phyloP scores from a whole-genome alignment of 1,284 basidiomycete species.

The Blastosporella zonata region DNA sequence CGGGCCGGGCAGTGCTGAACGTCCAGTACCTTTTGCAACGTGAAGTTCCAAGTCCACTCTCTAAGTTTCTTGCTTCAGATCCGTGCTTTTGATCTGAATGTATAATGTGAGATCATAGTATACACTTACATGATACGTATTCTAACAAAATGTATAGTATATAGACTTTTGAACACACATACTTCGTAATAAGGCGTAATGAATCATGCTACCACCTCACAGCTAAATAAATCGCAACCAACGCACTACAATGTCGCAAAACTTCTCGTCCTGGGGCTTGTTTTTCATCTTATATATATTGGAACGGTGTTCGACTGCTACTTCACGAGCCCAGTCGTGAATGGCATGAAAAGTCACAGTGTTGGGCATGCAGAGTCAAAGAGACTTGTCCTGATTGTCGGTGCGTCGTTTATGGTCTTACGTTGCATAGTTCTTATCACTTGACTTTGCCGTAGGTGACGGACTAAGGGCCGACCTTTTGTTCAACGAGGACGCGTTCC shows the following conservation, averaged over 20 bases:
- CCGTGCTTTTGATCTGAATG: not conserved
- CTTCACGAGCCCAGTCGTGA: constrained; percentile 77
- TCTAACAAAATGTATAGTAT: not conserved
- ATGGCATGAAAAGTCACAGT: constrained; percentile 64
- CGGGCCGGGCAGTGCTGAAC: not conserved
- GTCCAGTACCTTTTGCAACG: not conserved
- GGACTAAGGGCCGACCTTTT: constrained; percentile 83
- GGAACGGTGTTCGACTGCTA: constrained; percentile 87
- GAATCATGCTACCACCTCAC: constrained; percentile 4
- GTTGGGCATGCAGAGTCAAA: constrained; percentile 53
- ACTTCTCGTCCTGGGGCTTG: constrained; percentile 62
- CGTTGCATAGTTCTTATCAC: not conserved
- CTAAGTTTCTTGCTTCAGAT: not conserved
- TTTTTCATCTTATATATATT: constrained; percentile 75
- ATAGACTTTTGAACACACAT: not conserved
- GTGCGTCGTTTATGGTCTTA: constrained; percentile 37
- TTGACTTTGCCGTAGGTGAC: constrained; percentile 49
- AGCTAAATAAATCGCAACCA: not conserved
- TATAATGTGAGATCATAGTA: constrained; percentile 1
- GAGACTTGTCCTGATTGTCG: constrained; percentile 79
- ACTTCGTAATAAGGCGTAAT: constrained; percentile 6
- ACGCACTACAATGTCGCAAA: constrained; percentile 34
- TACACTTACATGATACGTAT: not conserved
- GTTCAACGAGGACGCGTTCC: constrained; percentile 64
- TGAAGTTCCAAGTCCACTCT: too few relatives aligned